phyloP scores from a whole-genome alignment of 257 asterid species.

The Ligustrum vulgare region DNA sequence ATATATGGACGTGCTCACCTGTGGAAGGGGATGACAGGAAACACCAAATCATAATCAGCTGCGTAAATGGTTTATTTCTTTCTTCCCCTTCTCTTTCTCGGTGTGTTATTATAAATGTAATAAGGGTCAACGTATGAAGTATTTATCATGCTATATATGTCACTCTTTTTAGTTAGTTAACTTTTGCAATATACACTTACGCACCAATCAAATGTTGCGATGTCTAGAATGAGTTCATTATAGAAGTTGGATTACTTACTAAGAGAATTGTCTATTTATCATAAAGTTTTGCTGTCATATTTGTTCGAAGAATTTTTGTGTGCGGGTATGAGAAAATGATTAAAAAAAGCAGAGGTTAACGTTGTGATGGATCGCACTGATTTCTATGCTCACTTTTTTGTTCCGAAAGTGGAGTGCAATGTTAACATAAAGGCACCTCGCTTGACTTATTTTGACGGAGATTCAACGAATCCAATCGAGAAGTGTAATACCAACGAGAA shows the following conservation, averaged over 20 bases:
- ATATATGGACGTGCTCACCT: conserved; percentile 90
- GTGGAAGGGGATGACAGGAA: conserved; percentile 68
- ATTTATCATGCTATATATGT: not conserved
- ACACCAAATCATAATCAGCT: conserved; percentile 60
- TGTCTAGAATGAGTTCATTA: not conserved
- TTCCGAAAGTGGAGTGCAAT: conserved; percentile 42
- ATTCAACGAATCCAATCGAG: conserved; percentile 47
- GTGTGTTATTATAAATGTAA: not conserved
- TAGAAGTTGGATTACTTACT: not conserved
- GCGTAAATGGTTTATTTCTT: conserved; percentile 51
- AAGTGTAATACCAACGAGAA: conserved; percentile 56
- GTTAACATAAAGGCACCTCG: conserved; percentile 63
- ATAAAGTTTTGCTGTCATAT: not conserved
- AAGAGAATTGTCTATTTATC: not conserved
- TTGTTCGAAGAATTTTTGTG: not conserved
- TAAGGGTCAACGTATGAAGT: not conserved
- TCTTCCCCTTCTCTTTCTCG: not conserved
- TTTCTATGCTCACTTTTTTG: conserved; percentile 57
- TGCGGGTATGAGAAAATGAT: conserved; percentile 71
- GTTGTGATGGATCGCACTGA: conserved; percentile 58
- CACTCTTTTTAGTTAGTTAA: not conserved
- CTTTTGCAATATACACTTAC: conserved; percentile 7
- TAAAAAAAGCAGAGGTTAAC: conserved; percentile 47
- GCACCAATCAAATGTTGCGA: not conserved
- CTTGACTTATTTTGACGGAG: conserved; percentile 77